phyloP scores from a whole-genome alignment of 2,329 filamentous ascomycete genomes.

The Fusarium albosuccineum region DNA sequence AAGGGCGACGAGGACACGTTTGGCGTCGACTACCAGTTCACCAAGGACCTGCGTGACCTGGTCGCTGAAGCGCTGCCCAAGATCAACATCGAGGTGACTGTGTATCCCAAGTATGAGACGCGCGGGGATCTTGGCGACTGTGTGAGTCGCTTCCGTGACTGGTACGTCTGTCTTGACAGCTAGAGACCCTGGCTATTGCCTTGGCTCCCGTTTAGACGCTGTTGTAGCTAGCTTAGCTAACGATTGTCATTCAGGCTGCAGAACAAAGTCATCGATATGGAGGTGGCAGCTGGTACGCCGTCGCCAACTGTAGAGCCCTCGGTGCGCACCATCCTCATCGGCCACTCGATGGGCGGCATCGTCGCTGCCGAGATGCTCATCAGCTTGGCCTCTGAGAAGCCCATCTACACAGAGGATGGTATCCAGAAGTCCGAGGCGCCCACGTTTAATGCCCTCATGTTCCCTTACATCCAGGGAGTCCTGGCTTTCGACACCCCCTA shows the following conservation, averaged over 20 bases:
- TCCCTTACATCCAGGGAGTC: slow-evolving; percentile 91
- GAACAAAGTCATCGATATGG: slow-evolving; percentile 93
- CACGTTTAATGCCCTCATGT: slow-evolving; percentile 78
- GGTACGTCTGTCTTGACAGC: slow-evolving; percentile 59
- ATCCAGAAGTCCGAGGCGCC: slow-evolving; percentile 52
- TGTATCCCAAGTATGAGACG: slow-evolving; percentile 89
- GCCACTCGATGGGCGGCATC: slow-evolving; percentile 94
- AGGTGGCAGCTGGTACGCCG: slow-evolving; percentile 83
- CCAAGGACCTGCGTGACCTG: slow-evolving; percentile 76
- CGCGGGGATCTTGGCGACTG: slow-evolving; percentile 79
- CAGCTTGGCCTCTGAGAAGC: slow-evolving; percentile 71
- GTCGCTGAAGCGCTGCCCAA: slow-evolving; percentile 76
- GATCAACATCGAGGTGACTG: slow-evolving; percentile 73
- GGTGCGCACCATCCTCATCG: slow-evolving; percentile 83
- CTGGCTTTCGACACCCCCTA: slow-evolving; percentile 96
- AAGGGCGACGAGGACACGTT: slow-evolving; percentile 85
- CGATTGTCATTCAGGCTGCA: slow-evolving; percentile 72
- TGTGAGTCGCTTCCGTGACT: slow-evolving; percentile 80
- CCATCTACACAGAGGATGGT: slow-evolving; percentile 63
- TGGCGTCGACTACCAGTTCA: slow-evolving; percentile 73
- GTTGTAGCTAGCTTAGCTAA: neutral
- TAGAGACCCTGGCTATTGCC: neutral
- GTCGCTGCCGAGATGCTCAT: slow-evolving; percentile 91
- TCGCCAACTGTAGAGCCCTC: slow-evolving; percentile 89
- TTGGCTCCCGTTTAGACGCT: too few species aligned